Base-by-base conservation (phyloP, 208 protist genomes). In the Trypanosoma cruzi region DNA sequence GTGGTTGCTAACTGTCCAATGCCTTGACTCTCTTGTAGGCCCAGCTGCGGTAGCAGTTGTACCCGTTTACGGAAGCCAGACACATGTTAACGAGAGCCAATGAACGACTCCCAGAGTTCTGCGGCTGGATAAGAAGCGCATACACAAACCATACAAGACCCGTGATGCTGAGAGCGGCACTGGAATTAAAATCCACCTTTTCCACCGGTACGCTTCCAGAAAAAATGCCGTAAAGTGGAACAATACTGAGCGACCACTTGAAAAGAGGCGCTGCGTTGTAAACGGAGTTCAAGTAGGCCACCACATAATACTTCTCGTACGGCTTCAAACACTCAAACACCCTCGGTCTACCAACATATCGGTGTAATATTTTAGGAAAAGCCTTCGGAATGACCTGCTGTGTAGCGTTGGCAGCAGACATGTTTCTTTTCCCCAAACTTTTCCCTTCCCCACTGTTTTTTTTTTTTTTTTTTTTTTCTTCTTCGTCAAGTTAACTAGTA, bases 111-210 rank as follows among this genome's bases (percentile, higher is more conserved):
- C 91, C 91, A 8, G 91, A 82, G 77, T 94, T 94, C 60, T 96
- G 91, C 14, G 91, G 91, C 76, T 91, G 84, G 69, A 96, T 96
- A 46, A 96, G 64, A 31, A 94, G 81, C 3, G 89, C 82, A 68
- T 96, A 96, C 44, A 96, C 71, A 71, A 82, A 93, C 91, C 91
- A 96, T 26, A 96, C 72, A 18, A 89, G 59, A 29, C 91, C 91
- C 20, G 91, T 94, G 20, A 81, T 71, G 34, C 73, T 83, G 2
- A 96, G 84, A 6, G 91, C 91, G 16, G 82, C 68, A 54, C 86
- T 96, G n/a, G 88, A 93, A 71, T 96, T 94, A 40, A 94, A 63
- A 72, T 96, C 91, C 54, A 96, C 79, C 83, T 93, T 93, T 54
- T 96, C 91, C 26, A 89, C 88, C 13, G 88, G 85, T 7, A 85